Evolutionary conservation across 371 early-diverging fungal species (phyloP), one percentile per base, ranked within the genome.

Genomic region (Mortierella sp.): DNA sequence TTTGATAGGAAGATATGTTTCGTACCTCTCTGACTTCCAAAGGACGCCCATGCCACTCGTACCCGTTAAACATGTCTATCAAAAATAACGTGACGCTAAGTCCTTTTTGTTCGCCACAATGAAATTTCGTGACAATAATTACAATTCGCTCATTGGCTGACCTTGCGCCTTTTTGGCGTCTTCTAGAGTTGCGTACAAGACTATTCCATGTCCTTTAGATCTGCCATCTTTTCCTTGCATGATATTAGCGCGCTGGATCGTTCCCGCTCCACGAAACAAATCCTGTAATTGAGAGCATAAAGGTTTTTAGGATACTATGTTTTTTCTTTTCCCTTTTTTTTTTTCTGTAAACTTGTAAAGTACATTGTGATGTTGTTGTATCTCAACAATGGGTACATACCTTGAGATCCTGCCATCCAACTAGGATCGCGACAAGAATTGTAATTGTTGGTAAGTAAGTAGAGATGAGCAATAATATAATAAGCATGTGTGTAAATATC

Each of bases 181-280:
- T 32, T 86, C 88, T 1, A 84, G 73, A 15, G 87, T 84, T 53
- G 76, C 82, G 84, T 88, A 89, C 21, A 85, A 70, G 19, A 92
- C 88, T 22, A 87, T 89, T 6, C 89, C 91, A 63, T 88, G 91
- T 22, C 92, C 92, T 70, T 88, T 90, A 13, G 90, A 88, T 36
- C 88, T 82, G 16, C 89, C 88, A 69, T 87, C 82, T 19, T 77
- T 75, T 43, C 72, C 76, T 52, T 63, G 81, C 69, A 85, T 83
- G 24, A 85, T 72, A 63, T 85, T 74, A 55, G 82, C 85, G 21
- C 82, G 81, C 40, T 75, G 85, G 16, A 85, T 77, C 19, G 63
- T 55, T n/a, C 85, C 85, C 32, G 84, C 77, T 33, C 70, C 68
- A 28, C 85, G 74, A 65, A 85, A 85, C 63, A 85, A 55, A 52